Evolutionary conservation across 2,329 filamentous ascomycete species (phyloP).

Genomic region (Aspergillus pseudoglaucus): DNA sequence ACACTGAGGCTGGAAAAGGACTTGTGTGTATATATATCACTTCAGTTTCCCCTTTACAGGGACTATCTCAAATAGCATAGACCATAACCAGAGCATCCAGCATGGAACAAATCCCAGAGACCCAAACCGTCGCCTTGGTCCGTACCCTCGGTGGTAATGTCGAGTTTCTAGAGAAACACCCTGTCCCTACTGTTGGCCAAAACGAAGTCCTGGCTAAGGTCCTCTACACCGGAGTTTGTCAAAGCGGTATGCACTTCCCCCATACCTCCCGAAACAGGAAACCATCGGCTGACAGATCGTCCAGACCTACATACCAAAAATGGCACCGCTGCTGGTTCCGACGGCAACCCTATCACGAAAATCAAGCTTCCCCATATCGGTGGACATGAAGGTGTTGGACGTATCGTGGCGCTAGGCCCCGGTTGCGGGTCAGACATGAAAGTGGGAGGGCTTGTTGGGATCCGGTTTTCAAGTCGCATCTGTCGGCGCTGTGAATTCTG

Average conservation of each 20-base stretch:
- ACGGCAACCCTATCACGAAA: constrained; percentile 37
- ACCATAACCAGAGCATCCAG: no score
- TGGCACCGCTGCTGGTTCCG: constrained; percentile 32
- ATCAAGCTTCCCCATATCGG: constrained; percentile 43
- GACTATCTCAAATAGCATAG: no score
- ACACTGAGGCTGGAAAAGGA: no score
- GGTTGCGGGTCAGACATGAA: constrained; percentile 28
- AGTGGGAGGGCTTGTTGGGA: constrained; percentile 37
- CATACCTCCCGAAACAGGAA: not conserved
- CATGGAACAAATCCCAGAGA: constrained; percentile 9
- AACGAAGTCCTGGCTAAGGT: constrained; percentile 43
- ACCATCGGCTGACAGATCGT: not conserved
- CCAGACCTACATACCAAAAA: constrained; percentile 37
- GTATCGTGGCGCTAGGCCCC: constrained; percentile 35
- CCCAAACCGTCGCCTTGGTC: constrained; percentile 39
- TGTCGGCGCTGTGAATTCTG: constrained; percentile 41
- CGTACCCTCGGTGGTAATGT: constrained; percentile 34
- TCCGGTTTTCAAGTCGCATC: constrained; percentile 38
- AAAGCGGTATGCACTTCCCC: constrained; percentile 30
- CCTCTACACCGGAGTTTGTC: constrained; percentile 41
- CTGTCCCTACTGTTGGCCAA: constrained; percentile 31
- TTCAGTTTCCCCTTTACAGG: no score
- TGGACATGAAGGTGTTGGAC: constrained; percentile 42
- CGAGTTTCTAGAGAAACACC: constrained; percentile 37
- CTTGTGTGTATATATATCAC: no score